phyloP scores from a whole-genome alignment of 305 asterid genomes.

The Petunia hybrid region DNA sequence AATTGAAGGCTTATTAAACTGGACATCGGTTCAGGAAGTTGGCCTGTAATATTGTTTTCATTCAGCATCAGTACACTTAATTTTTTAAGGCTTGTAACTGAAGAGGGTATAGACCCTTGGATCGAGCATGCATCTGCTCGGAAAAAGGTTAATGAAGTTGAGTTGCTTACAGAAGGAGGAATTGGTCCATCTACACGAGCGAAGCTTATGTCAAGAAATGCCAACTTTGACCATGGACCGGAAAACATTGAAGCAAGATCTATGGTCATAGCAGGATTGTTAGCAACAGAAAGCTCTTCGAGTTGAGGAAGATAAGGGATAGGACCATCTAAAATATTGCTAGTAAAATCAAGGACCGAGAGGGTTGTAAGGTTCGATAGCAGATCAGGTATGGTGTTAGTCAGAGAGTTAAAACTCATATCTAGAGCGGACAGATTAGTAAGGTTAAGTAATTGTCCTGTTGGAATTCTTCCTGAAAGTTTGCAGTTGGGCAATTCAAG shows the following conservation, averaged over 20 bases:
- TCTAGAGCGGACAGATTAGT: conserved; percentile 16
- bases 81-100: conserved; percentile 26
- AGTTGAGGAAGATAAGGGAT: conserved; percentile 36
- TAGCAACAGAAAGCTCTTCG: conserved; percentile 10
- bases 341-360: background rate
- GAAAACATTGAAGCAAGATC: conserved; percentile 31
- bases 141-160: conserved; percentile 29
- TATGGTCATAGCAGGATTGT: conserved; percentile 30
- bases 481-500: conserved; percentile 32
- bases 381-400: conserved; percentile 22
- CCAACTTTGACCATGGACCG: conserved; percentile 26
- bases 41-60: conserved; percentile 29
- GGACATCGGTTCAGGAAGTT: conserved; percentile 30
- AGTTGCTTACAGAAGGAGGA: conserved; percentile 29
- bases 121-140: conserved; percentile 28
- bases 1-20: conserved; percentile 16
- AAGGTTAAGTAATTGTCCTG: conserved; percentile 18
- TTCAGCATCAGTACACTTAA: conserved; percentile 1
- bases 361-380: conserved; percentile 31
- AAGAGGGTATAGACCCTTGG: conserved; percentile 34
- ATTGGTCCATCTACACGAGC: conserved; percentile 18
- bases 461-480: conserved; percentile 27
- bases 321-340: background rate
- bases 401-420: background rate
- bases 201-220: conserved; percentile 16